Evolutionary conservation across 1,284 basidiomycete genomes (phyloP).

Genomic region (Austroboletus niveus): DNA sequence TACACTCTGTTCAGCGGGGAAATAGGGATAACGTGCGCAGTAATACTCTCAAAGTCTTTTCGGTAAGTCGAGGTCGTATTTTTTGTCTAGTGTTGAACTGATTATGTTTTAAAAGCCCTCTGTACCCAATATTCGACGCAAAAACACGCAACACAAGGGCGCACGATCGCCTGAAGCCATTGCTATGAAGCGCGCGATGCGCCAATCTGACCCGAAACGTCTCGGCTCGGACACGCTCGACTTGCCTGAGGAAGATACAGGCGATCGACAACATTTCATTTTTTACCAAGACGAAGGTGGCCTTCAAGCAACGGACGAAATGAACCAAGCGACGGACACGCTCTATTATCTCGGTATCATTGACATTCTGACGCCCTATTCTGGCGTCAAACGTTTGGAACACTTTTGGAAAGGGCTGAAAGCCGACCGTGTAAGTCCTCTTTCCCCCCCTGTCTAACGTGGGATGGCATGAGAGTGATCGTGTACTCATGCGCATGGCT

Average conservation of each 20-base stretch:
- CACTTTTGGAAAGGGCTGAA: slow-evolving; percentile 90
- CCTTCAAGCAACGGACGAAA: slow-evolving; percentile 84
- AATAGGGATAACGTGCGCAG: slow-evolving; percentile 90
- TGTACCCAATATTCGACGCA: slow-evolving; percentile 53
- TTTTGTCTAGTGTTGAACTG: not conserved
- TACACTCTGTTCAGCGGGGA: slow-evolving; percentile 89
- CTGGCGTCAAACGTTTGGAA: slow-evolving; percentile 77
- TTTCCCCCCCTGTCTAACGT: not conserved
- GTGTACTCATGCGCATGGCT: slow-evolving; percentile 7
- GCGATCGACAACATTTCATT: slow-evolving; percentile 81
- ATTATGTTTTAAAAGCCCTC: slow-evolving; percentile 51
- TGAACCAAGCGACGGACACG: slow-evolving; percentile 69
- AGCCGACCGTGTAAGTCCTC: slow-evolving; percentile 73
- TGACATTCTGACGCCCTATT: slow-evolving; percentile 93
- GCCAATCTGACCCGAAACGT: slow-evolving; percentile 77
- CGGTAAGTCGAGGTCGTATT: slow-evolving; percentile 50
- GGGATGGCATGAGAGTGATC: not conserved
- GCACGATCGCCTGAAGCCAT: slow-evolving; percentile 67
- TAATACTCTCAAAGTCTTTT: slow-evolving; percentile 90
- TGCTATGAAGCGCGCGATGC: slow-evolving; percentile 84
- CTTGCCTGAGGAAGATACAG: slow-evolving; percentile 67
- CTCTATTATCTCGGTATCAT: slow-evolving; percentile 97
- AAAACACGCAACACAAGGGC: slow-evolving; percentile 56
- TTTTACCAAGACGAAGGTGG: slow-evolving; percentile 99
- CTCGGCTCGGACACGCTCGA: slow-evolving; percentile 60